phyloP scores from a whole-genome alignment of 108 stramenopile genomes.

The Skeletonema tropicum region DNA sequence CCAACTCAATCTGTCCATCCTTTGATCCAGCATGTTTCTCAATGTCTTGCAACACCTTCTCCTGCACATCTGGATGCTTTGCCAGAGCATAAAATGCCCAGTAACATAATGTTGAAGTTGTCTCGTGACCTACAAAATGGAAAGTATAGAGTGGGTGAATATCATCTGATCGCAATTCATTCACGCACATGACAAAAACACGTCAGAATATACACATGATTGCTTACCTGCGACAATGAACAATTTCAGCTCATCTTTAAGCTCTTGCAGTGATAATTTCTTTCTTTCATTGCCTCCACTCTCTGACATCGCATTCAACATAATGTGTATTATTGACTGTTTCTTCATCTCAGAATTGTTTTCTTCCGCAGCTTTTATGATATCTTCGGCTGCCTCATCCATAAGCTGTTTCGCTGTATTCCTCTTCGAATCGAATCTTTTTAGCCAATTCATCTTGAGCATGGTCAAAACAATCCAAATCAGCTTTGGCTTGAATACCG shows the following conservation, averaged over 20 bases:
- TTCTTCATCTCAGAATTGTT: neutral
- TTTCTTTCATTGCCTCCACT: constrained; percentile 4
- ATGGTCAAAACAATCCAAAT: constrained; percentile 17
- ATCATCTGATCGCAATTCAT: neutral
- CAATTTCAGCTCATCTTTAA: constrained; percentile 60
- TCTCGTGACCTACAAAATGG: constrained; percentile 54
- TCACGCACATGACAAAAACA: neutral
- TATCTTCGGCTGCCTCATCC: constrained; percentile 38
- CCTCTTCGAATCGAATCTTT: constrained; percentile 30
- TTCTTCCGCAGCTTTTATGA: constrained; percentile 36
- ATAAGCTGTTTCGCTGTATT: constrained; percentile 1
- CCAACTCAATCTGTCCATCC: constrained; percentile 17
- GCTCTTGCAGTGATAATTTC: constrained; percentile 32
- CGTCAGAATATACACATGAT: neutral
- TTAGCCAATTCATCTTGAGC: constrained; percentile 10
- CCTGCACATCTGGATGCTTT: constrained; percentile 44
- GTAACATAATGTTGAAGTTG: constrained; percentile 55
- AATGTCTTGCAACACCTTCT: constrained; percentile 52
- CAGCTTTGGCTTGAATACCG: constrained; percentile 18
- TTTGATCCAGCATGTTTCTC: constrained; percentile 20
- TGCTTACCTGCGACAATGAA: constrained; percentile 45
- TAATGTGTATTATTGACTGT: constrained; percentile 44
- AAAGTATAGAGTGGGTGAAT: neutral
- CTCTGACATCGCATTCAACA: constrained; percentile 45
- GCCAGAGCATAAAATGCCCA: constrained; percentile 54